Evolutionary conservation across 208 protist genomes (phyloP).

Genomic region (Acanthamoeba pearcei): DNA sequence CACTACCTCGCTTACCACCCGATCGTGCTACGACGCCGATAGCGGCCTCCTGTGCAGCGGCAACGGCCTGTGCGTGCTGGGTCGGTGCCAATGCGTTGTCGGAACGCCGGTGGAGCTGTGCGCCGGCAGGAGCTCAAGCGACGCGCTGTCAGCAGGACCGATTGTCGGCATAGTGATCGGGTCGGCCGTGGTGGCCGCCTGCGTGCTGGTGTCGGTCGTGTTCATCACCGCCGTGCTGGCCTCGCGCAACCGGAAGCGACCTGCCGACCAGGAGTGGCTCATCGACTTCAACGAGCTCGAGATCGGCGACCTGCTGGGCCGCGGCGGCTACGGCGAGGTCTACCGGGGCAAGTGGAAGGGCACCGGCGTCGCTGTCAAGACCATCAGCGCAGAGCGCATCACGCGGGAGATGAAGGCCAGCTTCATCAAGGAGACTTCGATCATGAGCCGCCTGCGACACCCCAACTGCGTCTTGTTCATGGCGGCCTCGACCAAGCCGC

Average conservation of each 20-base stretch:
- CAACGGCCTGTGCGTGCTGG: neutral
- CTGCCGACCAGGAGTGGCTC: constrained; percentile 3
- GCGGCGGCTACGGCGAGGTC: neutral
- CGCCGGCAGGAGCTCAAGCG: neutral
- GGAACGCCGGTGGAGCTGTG: neutral
- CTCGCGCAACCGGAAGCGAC: neutral
- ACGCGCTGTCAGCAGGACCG: no score
- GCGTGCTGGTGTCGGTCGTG: neutral
- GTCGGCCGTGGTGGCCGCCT: neutral
- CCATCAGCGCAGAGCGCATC: neutral
- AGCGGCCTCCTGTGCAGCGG: neutral
- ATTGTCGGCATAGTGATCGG: no score
- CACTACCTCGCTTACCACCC: neutral
- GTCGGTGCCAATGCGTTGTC: neutral
- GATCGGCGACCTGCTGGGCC: neutral
- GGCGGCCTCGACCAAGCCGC: neutral
- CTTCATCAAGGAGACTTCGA: neutral
- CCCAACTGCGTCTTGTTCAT: constrained; percentile 36
- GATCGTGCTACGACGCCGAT: neutral
- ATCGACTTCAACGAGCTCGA: constrained; percentile 7
- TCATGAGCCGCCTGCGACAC: constrained; percentile 20
- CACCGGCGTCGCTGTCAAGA: constrained; percentile 33
- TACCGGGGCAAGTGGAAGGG: constrained; percentile 46
- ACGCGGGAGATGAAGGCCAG: neutral
- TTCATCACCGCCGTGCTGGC: neutral